A percentile compares a stretch with the other conserved stretches of the same genome.
phyloP scores from a whole-genome alignment of 345 rosid genomes.

The rapeseed (Brassica napus) region DNA sequence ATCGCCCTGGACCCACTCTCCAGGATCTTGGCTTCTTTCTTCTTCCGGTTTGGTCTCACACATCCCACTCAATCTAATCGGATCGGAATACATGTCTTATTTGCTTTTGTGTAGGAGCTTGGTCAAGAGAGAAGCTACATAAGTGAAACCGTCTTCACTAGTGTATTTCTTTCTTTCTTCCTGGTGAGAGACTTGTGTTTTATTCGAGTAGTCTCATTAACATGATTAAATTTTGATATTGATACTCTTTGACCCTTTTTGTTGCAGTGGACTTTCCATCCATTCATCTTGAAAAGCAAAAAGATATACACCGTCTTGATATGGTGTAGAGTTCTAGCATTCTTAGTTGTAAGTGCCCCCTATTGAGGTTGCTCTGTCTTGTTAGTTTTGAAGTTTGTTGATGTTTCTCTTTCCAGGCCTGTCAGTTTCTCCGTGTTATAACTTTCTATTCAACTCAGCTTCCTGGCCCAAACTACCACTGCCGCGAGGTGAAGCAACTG shows the following conservation, averaged over 20 bases:
- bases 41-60: conserved; percentile 68
- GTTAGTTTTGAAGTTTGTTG: conserved; percentile 14
- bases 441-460: conserved; percentile 97
- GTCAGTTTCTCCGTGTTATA: conserved; percentile 80
- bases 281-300: conserved; percentile 90
- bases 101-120: conserved; percentile 59
- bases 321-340: conserved; percentile 98
- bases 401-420: conserved; percentile 57
- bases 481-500: conserved; percentile 71
- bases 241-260: conserved; percentile 11
- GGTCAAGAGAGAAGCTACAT: conserved; percentile 92
- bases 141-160: conserved; percentile 81
- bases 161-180: conserved; percentile 64
- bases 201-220: neutral
- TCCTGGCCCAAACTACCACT: conserved; percentile 98
- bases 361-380: conserved; percentile 10
- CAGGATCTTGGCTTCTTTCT: conserved; percentile 87
- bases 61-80: neutral
- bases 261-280: conserved; percentile 98
- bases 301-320: conserved; percentile 91
- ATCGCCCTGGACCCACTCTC: conserved; percentile 79
- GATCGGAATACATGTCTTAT: conserved; percentile 18
- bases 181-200: conserved; percentile 47
- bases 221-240: conserved; percentile 1
- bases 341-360: conserved; percentile 81